phyloP scores from a whole-genome alignment of 2,329 filamentous ascomycete species.

The Fonsecaea erecta region DNA sequence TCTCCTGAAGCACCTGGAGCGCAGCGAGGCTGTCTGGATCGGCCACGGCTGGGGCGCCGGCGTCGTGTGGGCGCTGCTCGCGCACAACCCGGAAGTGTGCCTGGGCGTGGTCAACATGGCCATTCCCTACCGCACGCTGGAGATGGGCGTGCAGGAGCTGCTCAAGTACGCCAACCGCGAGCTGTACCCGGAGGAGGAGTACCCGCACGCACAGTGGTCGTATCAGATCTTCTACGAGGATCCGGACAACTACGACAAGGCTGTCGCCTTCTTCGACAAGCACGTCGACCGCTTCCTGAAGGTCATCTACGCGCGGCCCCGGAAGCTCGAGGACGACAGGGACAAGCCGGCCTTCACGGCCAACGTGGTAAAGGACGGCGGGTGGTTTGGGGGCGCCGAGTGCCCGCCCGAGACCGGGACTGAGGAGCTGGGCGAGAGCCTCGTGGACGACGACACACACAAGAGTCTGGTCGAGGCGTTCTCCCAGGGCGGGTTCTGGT shows the following conservation, averaged over 20 bases:
- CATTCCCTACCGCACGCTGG: constrained; percentile 51
- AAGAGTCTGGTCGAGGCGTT: constrained; percentile 36
- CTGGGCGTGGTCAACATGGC: constrained; percentile 36
- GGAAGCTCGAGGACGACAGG: background rate
- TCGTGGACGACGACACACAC: constrained; percentile 20
- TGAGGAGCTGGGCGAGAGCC: constrained; percentile 8
- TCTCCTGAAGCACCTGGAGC: constrained; percentile 22
- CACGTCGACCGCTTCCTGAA: constrained; percentile 21
- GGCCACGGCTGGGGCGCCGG: constrained; percentile 36
- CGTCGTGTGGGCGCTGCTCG: constrained; percentile 29
- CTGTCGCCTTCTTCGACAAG: constrained; percentile 18
- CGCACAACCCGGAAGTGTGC: constrained; percentile 28
- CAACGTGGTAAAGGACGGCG: constrained; percentile 38
- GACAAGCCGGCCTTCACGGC: constrained; percentile 20
- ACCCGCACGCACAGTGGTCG: constrained; percentile 35
- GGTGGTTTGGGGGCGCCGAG: constrained; percentile 25
- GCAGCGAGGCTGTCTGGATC: constrained; percentile 36
- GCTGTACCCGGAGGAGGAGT: constrained; percentile 52
- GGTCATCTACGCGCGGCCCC: background rate
- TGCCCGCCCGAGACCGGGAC: background rate
- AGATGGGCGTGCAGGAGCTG: constrained; percentile 47
- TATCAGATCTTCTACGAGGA: constrained; percentile 25
- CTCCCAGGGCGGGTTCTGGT: constrained; percentile 48
- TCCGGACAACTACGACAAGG: constrained; percentile 13
- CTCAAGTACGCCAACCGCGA: constrained; percentile 49